Evolutionary conservation across 2,329 filamentous ascomycete genomes (phyloP).

Genomic region (Verruconis gallopava): DNA sequence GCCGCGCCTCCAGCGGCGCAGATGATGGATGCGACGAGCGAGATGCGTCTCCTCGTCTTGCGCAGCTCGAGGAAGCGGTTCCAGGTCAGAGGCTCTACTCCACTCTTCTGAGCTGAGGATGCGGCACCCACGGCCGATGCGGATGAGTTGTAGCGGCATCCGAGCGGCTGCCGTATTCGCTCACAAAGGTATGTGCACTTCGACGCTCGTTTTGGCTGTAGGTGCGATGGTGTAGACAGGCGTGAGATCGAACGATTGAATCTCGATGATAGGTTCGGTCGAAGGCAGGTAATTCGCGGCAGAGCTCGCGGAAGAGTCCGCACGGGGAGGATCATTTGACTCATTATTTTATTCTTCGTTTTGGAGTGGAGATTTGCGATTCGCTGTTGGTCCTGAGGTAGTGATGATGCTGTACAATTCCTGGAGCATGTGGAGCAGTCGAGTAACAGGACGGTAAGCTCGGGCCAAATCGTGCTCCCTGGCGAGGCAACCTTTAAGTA

Average conservation of each 20-base stretch:
- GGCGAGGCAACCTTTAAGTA: not conserved
- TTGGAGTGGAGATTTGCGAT: not conserved
- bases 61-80: conserved; percentile 87
- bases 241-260: not conserved
- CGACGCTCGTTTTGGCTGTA: not conserved
- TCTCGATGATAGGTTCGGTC: too few species aligned
- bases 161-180: not conserved
- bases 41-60: conserved; percentile 70
- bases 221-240: not conserved
- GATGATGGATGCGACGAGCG: conserved; percentile 61
- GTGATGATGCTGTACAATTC: not conserved
- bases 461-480: not conserved
- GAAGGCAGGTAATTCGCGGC: not conserved
- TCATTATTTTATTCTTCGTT: not conserved
- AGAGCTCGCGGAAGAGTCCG: not conserved
- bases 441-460: too few species aligned
- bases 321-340: not conserved
- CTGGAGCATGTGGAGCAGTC: not conserved
- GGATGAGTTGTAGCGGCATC: not conserved
- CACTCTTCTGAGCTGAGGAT: not conserved
- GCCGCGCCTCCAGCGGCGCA: conserved; percentile 50
- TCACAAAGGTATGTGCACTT: not conserved
- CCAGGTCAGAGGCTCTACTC: conserved; percentile 49
- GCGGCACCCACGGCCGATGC: not conserved
- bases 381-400: not conserved